Base-by-base conservation (phyloP, 2,329 filamentous ascomycete genomes). In the Cladosporium sphaerospermum region DNA sequence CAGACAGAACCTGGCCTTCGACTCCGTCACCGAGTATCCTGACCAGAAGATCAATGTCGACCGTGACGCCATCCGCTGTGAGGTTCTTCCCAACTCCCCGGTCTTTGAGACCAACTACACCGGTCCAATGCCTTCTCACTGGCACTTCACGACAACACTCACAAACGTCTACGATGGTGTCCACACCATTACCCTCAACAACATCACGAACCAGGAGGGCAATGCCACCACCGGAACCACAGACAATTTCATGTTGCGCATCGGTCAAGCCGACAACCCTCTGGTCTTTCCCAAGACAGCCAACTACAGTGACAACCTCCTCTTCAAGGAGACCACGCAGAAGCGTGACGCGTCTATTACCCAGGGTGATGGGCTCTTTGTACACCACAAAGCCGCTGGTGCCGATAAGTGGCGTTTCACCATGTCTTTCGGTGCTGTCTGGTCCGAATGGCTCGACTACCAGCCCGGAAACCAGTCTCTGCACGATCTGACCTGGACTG, bases 351-450 rank as follows among this genome's bases (percentile, higher is more conserved):
- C 72, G 3, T 14, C 36, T 9, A 52, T 45, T 16, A 45, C 23
- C 19, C 50, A 52, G 28, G 50, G 50, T 23, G 42, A 45, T 23
- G 50, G 44, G 8, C 44, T 45, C 18, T 76, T 71, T 46, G 69
- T 85, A 51, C 16, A 23, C 36, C 83, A 85, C 59, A 74, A 75
- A 51, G 83, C 83, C 4, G 69, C 80, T 8, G 83, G 83, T 18
- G 83, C 83, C 8, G 78, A 82, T 60, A 76, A 77, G 59, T 85
- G 78, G 69, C 79, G 82, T 9, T 85, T 83, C 62, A 81, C 79
- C 14, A 77, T 78, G 32, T 82, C 81, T 54, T 86, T 78, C 74
- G 81, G 78, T 10, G 78, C 75, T 3, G 72, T 73, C 0, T 86
- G 79, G 71, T 82, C 77, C 41, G 64, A 78, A 3, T 86, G 82